phyloP scores from a whole-genome alignment of 345 rosid species.

The Xanthoceras sorbifolium region DNA sequence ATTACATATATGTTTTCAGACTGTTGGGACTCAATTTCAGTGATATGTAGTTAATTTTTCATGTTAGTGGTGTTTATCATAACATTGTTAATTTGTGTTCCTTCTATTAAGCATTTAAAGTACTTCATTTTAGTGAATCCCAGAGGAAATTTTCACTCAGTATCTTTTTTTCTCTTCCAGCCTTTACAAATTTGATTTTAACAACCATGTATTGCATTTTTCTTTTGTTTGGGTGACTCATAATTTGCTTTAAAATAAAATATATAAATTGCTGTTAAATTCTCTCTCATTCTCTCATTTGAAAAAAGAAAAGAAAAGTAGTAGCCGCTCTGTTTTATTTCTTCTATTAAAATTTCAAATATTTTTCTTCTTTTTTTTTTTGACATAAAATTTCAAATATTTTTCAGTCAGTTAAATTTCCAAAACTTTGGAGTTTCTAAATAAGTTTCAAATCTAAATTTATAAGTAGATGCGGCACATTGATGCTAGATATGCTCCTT shows the following conservation, averaged over 20 bases:
- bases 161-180: not conserved
- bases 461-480: not conserved
- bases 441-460: not conserved
- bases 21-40: slow-evolving; percentile 1
- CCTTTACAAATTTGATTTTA: slow-evolving; percentile 3
- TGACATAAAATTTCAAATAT: not conserved
- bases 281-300: not conserved
- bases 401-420: not conserved
- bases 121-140: not conserved
- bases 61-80: not conserved
- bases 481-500: not conserved
- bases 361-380: too few relatives aligned
- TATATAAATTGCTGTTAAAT: not conserved
- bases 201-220: not conserved
- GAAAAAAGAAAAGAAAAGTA: not conserved
- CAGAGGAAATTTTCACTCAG: not conserved
- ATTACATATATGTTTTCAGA: not conserved
- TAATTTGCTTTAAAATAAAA: not conserved
- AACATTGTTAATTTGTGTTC: not conserved
- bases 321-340: not conserved
- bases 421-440: not conserved
- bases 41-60: not conserved
- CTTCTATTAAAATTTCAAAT: not conserved
- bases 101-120: not conserved
- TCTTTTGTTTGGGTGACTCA: not conserved